Conservation (phyloP, 1,139 yeast genomes). For the Yamadazyma trypodendri region DNA sequence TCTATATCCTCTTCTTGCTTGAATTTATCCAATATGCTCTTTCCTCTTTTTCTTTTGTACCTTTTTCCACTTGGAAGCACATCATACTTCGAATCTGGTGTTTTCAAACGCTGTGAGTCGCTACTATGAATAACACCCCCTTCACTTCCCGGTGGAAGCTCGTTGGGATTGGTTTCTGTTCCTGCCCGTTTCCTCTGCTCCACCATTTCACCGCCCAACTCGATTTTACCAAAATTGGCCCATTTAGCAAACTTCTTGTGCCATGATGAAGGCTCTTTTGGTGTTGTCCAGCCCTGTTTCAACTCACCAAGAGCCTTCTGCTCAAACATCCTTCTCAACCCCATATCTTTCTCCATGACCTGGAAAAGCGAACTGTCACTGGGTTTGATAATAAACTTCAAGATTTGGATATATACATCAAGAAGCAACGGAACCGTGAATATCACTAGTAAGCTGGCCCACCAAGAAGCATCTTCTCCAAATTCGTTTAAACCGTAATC, state of each 20-base stretch:
- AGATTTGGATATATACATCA: conserved; percentile 62
- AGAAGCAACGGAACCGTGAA: conserved; percentile 58
- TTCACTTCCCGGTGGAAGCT: conserved; percentile 53
- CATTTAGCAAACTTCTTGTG: conserved; percentile 7
- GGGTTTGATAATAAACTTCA: conserved; percentile 58
- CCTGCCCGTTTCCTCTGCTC: conserved; percentile 50
- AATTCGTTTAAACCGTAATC: conserved; percentile 67
- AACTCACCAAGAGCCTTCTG: conserved; percentile 69
- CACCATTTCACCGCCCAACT: conserved; percentile 22
- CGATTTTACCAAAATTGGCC: conserved; percentile 6
- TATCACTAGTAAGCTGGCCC: conserved; percentile 71
- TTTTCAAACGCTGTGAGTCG: conserved; percentile 13
- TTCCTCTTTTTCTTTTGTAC: conserved; percentile 38
- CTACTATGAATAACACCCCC: conserved; percentile 32
- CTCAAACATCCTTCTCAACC: conserved; percentile 69
- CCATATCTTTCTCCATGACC: conserved; percentile 67
- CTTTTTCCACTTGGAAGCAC: conserved; percentile 70
- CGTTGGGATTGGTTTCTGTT: conserved; percentile 43
- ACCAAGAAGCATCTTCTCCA: conserved; percentile 80
- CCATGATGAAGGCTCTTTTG: conserved; percentile 37
- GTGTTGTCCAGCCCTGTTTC: conserved; percentile 78
- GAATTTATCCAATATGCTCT: conserved; percentile 25
- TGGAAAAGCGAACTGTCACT: conserved; percentile 80
- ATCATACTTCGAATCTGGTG: conserved; percentile 42
- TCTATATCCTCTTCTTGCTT: conserved; percentile 51